phyloP scores from a whole-genome alignment of 768 basidiomycete genomes.

The Russula sp. region DNA sequence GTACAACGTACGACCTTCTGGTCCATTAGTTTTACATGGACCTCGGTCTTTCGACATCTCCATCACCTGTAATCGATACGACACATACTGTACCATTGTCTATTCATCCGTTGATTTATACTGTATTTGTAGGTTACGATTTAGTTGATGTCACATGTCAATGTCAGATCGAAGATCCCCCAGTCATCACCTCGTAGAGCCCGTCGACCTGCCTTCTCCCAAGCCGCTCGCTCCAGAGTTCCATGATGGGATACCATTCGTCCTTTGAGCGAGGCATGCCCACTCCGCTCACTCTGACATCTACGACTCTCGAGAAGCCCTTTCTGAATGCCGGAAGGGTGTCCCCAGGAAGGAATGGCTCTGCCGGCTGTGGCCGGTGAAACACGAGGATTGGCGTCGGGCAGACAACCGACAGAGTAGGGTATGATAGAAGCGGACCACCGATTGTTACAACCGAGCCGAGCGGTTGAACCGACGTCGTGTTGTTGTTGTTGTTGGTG shows the following conservation, averaged over 20 bases:
- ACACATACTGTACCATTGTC: background rate
- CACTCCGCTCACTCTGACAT: conserved; percentile 47
- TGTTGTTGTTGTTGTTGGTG: background rate
- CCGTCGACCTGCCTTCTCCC: conserved; percentile 54
- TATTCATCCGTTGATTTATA: background rate
- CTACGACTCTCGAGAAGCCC: conserved; percentile 51
- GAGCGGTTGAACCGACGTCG: conserved; percentile 39
- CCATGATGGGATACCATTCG: conserved; percentile 84
- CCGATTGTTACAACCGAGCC: conserved; percentile 68
- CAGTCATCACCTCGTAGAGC: conserved; percentile 64
- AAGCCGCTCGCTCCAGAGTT: conserved; percentile 77
- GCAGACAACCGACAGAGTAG: conserved; percentile 51
- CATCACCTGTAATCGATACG: background rate
- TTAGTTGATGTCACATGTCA: background rate
- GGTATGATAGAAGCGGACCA: conserved; percentile 77
- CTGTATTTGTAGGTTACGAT: conserved; percentile 1
- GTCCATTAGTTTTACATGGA: background rate
- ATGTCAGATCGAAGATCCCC: conserved; percentile 27
- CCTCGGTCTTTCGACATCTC: background rate
- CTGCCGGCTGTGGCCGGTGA: conserved; percentile 50
- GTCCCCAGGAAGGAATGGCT: conserved; percentile 44
- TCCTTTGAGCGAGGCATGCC: conserved; percentile 76
- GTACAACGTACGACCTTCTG: background rate
- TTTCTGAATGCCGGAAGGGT: conserved; percentile 55
- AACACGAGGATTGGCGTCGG: conserved; percentile 63